Base-by-base conservation (phyloP, 2,329 filamentous ascomycete species). In the Bipolaris victoriae region DNA sequence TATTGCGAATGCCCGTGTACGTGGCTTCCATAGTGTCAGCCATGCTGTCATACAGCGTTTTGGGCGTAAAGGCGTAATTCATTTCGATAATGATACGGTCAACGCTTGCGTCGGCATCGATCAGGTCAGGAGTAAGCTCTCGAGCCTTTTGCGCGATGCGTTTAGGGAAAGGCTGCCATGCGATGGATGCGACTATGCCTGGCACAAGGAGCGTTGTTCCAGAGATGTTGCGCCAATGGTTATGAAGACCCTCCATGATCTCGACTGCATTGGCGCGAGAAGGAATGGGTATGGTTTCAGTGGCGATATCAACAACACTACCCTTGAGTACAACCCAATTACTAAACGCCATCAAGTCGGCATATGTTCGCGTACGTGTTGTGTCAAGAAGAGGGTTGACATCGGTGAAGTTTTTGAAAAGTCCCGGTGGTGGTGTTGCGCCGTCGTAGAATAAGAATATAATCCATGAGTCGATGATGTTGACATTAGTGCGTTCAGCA, bases 381-480 rank as follows among this genome's bases (percentile, higher is more conserved):
- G 73, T 80, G 64, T 84, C 82, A 20, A 78, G 66, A 0, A 76
- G 58, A 1, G 79, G 78, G 1, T 72, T 66, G 45, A 84, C 77
- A 37, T 76, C 76, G 1, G 81, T 80, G 70, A 89, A 89, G 55
- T 82, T 81, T 55, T 81, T 78, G 57, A 89, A 88, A 2, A 84
- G 79, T 4, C 77, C 81, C 1, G 76, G 66, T 0, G 86, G 85
- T 18, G 67, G 66, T 49, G 74, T 71, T 0, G 81, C 79, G 1
- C 69, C 66, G 37, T 73, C 69, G 45, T 73, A 73, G 48, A 73
- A 72, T 18, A 73, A 49, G 52, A 73, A 73, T 31, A 73, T 60
- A 47, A 73, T 73, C 69, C 68, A 72, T 5, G 65, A 67, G 54
- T 73, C 71, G 13, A 72, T 60, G 4, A 68, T 24, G 46, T 71